Evolutionary conservation across 2,329 filamentous ascomycete genomes (phyloP), one percentile per base, ranked within the genome.

Genomic region (Colletotrichum sp.): DNA sequence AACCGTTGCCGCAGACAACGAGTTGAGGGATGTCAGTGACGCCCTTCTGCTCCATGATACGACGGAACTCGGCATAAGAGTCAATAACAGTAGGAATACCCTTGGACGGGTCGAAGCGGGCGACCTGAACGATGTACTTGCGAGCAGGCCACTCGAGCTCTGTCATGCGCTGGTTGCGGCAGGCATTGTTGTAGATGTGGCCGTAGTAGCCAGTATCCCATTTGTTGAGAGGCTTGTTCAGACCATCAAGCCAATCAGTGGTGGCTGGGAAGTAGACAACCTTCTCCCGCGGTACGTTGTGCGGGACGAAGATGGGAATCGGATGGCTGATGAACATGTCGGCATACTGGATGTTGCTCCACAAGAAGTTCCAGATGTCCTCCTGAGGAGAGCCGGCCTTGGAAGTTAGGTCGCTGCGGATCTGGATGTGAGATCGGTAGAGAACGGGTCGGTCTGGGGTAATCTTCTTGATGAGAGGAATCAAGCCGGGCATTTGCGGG

Each of bases 321-420:
- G 95, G 95, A 79, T 97, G 95, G 80, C 93, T 95, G 84, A 97
- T 93, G 84, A 96, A 97, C 82, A 95, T 87, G 83, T 97, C 95
- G 12, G 93, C 92, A 3, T 90, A 84, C 80, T 93, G 89, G 80
- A 95, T 94, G 77, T 92, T 91, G 65, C 91, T 86, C 94, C 94
- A 96, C 10, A 97, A 86, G 86, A 92, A 95, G 34, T 90, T 86
- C 95, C 95, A 97, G 15, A 94, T 92, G 77, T 95, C 92, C 6
- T 90, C 90, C 79, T 96, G 94, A 1, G 94, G 93, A 4, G 91
- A 92, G 2, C 90, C 92, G 2, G 89, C 83, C 64, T 89, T 86
- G 65, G 90, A 90, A 8, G 93, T 90, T 15, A 96, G 88, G 81
- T 97, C 95, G 77, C 92, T 92, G 72, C 95, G 92, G 74, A 97